These are phyloP conservation scores for Dentipellis sp. DNA, from an alignment of 768 basidiomycete genomes.

Conservation along the genomic window DNA sequence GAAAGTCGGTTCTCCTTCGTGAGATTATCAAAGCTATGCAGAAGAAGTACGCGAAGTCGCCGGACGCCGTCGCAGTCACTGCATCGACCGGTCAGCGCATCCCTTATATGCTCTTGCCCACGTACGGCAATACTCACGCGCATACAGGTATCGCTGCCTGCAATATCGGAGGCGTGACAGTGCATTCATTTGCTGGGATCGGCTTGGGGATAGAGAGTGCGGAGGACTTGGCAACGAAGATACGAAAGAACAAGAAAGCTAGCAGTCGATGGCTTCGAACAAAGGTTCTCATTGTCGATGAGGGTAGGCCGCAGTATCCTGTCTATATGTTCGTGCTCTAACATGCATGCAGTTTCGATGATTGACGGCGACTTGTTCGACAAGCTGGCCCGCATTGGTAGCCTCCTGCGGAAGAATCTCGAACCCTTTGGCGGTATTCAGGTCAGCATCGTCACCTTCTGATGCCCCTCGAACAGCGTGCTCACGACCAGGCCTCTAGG, in stretches of 20 bases:
- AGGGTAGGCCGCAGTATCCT: slow-evolving; percentile 36
- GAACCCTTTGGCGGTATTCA: slow-evolving; percentile 93
- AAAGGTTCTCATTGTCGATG: slow-evolving; percentile 76
- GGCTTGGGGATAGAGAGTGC: slow-evolving; percentile 69
- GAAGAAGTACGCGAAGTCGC: slow-evolving; percentile 38
- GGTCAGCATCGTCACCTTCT: slow-evolving; percentile 26
- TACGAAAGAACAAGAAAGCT: slow-evolving; percentile 83
- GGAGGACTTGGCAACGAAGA: slow-evolving; percentile 50
- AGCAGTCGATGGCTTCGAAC: slow-evolving; percentile 72
- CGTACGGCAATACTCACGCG: background rate
- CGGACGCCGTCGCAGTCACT: slow-evolving; percentile 83
- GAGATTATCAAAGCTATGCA: slow-evolving; percentile 78
- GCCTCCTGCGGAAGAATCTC: slow-evolving; percentile 46
- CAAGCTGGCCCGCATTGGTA: slow-evolving; percentile 71
- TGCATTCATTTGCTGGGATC: slow-evolving; percentile 94
- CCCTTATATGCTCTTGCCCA: background rate
- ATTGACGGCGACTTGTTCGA: slow-evolving; percentile 90
- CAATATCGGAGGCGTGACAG: slow-evolving; percentile 92
- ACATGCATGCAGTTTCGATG: slow-evolving; percentile 74
- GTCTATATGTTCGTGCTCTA: slow-evolving; percentile 2
- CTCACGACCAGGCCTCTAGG: slow-evolving; percentile 27
- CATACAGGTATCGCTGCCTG: slow-evolving; percentile 82
- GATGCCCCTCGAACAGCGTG: background rate
- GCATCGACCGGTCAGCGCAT: slow-evolving; percentile 72
- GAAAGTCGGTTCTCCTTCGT: slow-evolving; percentile 89